Percentiles rank a stretch among this genome's conserved stretches.
Evolutionary conservation across 1,284 basidiomycete species (phyloP).

Genomic region (Schizopora paradoxa): DNA sequence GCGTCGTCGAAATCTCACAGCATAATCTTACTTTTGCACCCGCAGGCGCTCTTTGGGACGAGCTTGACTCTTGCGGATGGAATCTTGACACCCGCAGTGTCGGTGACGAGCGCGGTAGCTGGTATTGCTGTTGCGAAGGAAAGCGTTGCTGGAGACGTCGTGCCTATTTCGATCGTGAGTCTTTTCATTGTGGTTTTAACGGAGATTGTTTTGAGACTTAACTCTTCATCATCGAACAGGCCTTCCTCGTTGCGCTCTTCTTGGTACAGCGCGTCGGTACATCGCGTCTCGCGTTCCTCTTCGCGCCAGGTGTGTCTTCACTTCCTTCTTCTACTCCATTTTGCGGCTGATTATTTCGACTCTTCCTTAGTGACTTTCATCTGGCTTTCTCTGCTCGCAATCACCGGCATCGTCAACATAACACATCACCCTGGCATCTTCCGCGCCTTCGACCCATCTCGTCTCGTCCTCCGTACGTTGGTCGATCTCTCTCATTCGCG

Average conservation of each 20-base stretch:
- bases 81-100: constrained; percentile 60
- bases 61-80: constrained; percentile 61
- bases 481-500: background rate
- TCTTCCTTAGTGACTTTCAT: constrained; percentile 41
- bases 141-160: constrained; percentile 39
- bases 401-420: constrained; percentile 57
- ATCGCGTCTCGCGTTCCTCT: constrained; percentile 41
- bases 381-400: constrained; percentile 50
- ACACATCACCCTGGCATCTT: constrained; percentile 51
- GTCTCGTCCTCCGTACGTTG: constrained; percentile 51
- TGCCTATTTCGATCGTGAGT: constrained; percentile 54
- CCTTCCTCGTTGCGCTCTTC: constrained; percentile 55
- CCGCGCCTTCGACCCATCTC: constrained; percentile 61
- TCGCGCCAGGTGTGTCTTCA: constrained; percentile 44
- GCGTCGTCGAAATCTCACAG: no score
- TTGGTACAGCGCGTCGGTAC: constrained; percentile 56
- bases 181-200: background rate
- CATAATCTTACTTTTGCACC: constrained; percentile 1
- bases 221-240: constrained; percentile 28
- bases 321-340: background rate
- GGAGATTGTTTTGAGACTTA: background rate
- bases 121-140: constrained; percentile 60
- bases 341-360: background rate
- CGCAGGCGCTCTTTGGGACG: constrained; percentile 33
- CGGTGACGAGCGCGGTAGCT: constrained; percentile 59